Evolutionary conservation across 2,329 filamentous ascomycete genomes (phyloP).

Genomic region (Arthroderma sp.): DNA sequence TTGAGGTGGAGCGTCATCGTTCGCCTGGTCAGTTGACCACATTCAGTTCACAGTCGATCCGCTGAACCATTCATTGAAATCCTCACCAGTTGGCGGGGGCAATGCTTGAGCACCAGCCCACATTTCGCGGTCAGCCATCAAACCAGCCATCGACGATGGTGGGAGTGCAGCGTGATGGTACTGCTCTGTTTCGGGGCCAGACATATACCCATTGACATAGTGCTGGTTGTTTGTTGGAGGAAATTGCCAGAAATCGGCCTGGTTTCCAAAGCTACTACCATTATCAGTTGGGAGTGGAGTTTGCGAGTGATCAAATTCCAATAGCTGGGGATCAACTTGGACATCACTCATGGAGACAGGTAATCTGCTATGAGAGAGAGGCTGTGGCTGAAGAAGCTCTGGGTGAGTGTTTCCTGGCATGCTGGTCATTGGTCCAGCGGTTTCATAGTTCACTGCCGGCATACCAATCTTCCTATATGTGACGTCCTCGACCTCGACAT

Average conservation of each 20-base stretch:
- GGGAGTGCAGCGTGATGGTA: conserved; percentile 8
- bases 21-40: background rate
- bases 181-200: conserved; percentile 12
- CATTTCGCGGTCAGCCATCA: conserved; percentile 23
- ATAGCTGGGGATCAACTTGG: conserved; percentile 34
- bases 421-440: conserved; percentile 29
- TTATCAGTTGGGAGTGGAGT: conserved; percentile 12
- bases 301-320: conserved; percentile 21
- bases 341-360: conserved; percentile 19
- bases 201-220: conserved; percentile 11
- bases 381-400: conserved; percentile 29
- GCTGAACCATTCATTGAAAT: conserved; percentile 39
- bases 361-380: conserved; percentile 17
- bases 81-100: conserved; percentile 26
- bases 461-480: conserved; percentile 30
- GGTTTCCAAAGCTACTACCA: conserved; percentile 14
- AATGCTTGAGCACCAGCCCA: conserved; percentile 27
- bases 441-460: conserved; percentile 22
- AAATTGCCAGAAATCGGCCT: conserved; percentile 19
- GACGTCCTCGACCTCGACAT: conserved; percentile 34
- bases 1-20: no score
- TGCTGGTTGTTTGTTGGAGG: conserved; percentile 15
- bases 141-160: conserved; percentile 2
- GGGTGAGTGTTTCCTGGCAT: conserved; percentile 33
- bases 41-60: conserved; percentile 3